Base-by-base conservation (phyloP, 78 protist genomes). In the Dictyostelium firmibasis region DNA sequence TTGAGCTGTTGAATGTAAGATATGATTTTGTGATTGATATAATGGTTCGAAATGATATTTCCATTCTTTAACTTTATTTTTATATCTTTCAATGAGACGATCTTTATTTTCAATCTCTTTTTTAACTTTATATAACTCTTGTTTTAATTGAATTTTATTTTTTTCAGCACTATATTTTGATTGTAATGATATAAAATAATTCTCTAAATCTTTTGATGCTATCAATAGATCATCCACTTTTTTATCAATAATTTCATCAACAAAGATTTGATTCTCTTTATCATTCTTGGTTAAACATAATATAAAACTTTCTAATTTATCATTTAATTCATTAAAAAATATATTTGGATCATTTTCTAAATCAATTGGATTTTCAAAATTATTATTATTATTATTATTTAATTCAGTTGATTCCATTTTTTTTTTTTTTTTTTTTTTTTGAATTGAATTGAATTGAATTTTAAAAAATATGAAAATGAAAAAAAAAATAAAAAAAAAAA, bases 1-100 rank as follows among this genome's bases (percentile, higher is more conserved):
- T 74, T 89, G 94, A 20, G 74, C 86, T 3, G 85, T 50, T 29
- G 94, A 78, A 47, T 89, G 84, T 36, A 89, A 43, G 44, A 70
- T 89, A 67, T 43, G 69, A 67, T 81, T 50, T 81, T 89, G 94
- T 5, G 84, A 83, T 69, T 43, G 70, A 69, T 89, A 89, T 10
- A 89, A 23, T 25, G 86, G 86, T 81, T 89, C 94, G 27, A 89
- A 89, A 69, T 89, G 94, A n/a, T 33, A n/a, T 69, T 81, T 89
- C 94, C 94, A 89, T 44, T 81, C 94, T 44, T 81, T 89, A 9
- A 89, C 87, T 47, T 81, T 78, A 2, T 89, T 62, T 38, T 47
- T 78, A 81, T 89, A 89, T 50, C 82, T 89, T 62, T 89, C 87
- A 23, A 89, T 89, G 11, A 89, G 47, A 6, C 43, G 3, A 67